Evolutionary conservation across 768 basidiomycete species (phyloP), one percentile per base, ranked within the genome.

Genomic region (Lactarius deliciosus): DNA sequence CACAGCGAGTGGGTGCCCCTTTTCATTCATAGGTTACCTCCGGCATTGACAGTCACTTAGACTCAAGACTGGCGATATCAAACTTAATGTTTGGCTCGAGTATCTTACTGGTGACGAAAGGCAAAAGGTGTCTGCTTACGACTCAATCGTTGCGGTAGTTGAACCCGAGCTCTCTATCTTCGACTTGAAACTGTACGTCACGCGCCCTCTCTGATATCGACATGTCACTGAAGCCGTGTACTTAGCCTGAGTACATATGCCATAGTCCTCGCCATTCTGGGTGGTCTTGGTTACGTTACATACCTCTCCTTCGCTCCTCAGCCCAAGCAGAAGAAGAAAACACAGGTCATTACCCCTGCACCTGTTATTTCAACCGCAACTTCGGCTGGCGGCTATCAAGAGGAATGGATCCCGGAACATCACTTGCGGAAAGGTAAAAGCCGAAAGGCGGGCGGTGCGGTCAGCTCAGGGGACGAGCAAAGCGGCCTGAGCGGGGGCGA

Each of bases 371-470:
- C 83, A 41, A 88, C 88, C 8, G 86, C 87, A 38, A 85, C 85
- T 28, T 85, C 86, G 41, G 81, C 86, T 2, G 83, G 86, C 45
- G 87, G 86, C 54, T 93, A 94, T 71, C 86, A 91, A 72, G 90
- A 94, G 73, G 92, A 94, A 73, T 94, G 92, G 92, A 94, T 94
- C 70, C 92, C 92, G n/a, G 89, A 90, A 70, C 90, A 92, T 73
- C 92, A 94, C 72, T 79, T 92, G 68, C 89, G 85, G 80, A 90
- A 90, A 76, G 64, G 77, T 38, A 91, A 85, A 75, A 74, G 76
- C 20, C 81, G 82, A 69, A 81, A 81, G 73, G 61, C n/a, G 7
- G 77, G 76, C 45, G 81, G 79, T 32, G 78, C 75, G 47, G 66
- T 79, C 25, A 84, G 79, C 69, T 86, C 86, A 64, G 90, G 84